Base-by-base conservation (phyloP, 805 yeast species). In the Phaffomyces opuntiae region DNA sequence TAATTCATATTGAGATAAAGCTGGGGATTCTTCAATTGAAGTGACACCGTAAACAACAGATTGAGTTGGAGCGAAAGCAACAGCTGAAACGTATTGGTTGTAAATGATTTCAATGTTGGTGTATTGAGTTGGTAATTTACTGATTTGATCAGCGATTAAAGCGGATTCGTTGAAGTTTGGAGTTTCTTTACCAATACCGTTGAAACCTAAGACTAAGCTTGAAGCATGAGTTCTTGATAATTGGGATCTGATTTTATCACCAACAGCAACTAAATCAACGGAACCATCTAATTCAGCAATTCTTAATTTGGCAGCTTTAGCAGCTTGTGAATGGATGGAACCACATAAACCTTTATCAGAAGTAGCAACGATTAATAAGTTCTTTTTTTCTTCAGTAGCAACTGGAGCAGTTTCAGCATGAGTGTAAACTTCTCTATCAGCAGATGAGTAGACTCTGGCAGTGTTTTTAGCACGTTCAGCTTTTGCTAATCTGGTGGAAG, bases 291-390 rank as follows among this genome's bases (percentile, higher is more conserved):
- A 67, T 60, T 77, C 84, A 32, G 62, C 72, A 47, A 82, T 63
- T 71, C 81, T 79, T 53, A 57, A 64, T 73, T 95, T 87, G 51
- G 96, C 85, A 52, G 85, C 80, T 73, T 91, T 89, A 59, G 96
- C 85, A 60, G 91, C 73, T 73, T 87, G 96, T 44, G 99, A 81
- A 75, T 93, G 99, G 65, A 93, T 88, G 40, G 98, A 90, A 61
- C 99, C 99, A 80, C 99, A 93, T 62, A 93, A 80, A 66, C 99
- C 99, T 76, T 93, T 93, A 75, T 93, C 99, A 49, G 96, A 88
- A 41, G 98, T 84, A 53, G 89, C 80, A 48, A 90, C 96, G 63
- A 91, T 75, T 57, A 91, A 70, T 64, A 93, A 79, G 54, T 85
- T 80, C 72, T 83, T 86, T 62, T 75, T 75, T 44, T 65, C 71